These are phyloP conservation scores for Trichophyton equinum DNA, from an alignment of 2,329 filamentous ascomycete genomes.

Conservation along the genomic window DNA sequence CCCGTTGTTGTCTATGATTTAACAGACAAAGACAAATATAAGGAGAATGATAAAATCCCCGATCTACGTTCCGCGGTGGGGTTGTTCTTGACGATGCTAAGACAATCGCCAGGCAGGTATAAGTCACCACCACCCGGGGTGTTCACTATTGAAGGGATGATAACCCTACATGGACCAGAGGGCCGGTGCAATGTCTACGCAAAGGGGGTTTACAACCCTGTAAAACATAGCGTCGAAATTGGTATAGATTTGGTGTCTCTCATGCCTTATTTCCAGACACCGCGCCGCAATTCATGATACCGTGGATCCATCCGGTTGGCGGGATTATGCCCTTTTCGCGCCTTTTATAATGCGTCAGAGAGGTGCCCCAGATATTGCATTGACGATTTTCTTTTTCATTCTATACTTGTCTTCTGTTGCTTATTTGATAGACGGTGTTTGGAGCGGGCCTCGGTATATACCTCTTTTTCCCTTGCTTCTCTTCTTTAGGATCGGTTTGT, in stretches of 20 bases:
- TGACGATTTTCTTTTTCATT: not conserved
- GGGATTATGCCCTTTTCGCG: not conserved
- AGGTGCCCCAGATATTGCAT: not conserved
- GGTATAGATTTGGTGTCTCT: not conserved
- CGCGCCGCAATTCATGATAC: not conserved
- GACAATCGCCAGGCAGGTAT: not conserved
- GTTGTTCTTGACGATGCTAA: not conserved
- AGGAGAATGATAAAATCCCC: not conserved
- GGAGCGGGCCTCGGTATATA: not conserved
- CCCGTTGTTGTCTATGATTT: not conserved
- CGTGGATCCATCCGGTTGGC: not conserved
- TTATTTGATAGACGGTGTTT: not conserved
- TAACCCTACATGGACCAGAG: slow-evolving; percentile 3
- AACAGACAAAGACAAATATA: not conserved
- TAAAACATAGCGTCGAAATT: not conserved
- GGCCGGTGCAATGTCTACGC: slow-evolving; percentile 7
- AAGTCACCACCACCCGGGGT: not conserved
- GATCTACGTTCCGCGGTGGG: not conserved
- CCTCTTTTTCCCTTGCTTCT: not conserved
- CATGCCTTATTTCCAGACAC: not conserved
- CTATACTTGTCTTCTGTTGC: not conserved
- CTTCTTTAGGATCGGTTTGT: not conserved
- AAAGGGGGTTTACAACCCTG: slow-evolving; percentile 2
- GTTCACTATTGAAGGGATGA: slow-evolving; percentile 7
- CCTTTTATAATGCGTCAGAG: too few species aligned